phyloP scores from a whole-genome alignment of 1,284 basidiomycete genomes.

The Kwoniella shivajii region DNA sequence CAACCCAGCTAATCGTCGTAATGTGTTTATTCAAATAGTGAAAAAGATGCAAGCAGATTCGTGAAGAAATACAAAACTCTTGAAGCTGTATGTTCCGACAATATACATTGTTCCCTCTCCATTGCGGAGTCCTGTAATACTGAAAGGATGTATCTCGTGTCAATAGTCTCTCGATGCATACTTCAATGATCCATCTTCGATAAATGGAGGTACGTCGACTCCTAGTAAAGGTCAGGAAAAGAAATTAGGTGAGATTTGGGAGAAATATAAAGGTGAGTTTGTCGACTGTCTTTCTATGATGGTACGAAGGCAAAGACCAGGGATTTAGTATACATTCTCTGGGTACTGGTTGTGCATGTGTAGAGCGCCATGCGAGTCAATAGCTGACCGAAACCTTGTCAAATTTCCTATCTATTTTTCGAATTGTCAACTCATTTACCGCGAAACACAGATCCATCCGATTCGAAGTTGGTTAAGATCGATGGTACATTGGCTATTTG shows the following conservation, averaged over 20 bases:
- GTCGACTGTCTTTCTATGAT: neutral
- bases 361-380: too few relatives aligned
- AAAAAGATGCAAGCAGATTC: constrained; percentile 41
- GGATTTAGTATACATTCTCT: too few relatives aligned
- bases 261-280: constrained; percentile 51
- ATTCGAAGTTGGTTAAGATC: constrained; percentile 53
- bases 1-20: neutral
- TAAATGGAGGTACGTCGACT: constrained; percentile 4
- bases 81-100: constrained; percentile 43
- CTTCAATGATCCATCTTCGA: constrained; percentile 34
- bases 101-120: too few relatives aligned
- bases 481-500: constrained; percentile 53
- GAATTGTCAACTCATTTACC: too few relatives aligned
- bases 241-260: constrained; percentile 54
- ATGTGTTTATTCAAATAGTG: constrained; percentile 22
- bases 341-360: too few relatives aligned
- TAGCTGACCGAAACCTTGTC: too few relatives aligned
- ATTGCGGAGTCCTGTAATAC: too few relatives aligned
- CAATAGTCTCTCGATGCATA: constrained; percentile 47
- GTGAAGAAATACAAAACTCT: constrained; percentile 52
- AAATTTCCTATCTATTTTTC: too few relatives aligned
- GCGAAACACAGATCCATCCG: constrained; percentile 34
- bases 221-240: constrained; percentile 41
- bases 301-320: neutral
- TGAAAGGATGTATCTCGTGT: neutral